These are phyloP conservation scores for Teratosphaeria pseudoeucalypti DNA, from an alignment of 2,329 filamentous ascomycete species.

Conservation along the genomic window DNA sequence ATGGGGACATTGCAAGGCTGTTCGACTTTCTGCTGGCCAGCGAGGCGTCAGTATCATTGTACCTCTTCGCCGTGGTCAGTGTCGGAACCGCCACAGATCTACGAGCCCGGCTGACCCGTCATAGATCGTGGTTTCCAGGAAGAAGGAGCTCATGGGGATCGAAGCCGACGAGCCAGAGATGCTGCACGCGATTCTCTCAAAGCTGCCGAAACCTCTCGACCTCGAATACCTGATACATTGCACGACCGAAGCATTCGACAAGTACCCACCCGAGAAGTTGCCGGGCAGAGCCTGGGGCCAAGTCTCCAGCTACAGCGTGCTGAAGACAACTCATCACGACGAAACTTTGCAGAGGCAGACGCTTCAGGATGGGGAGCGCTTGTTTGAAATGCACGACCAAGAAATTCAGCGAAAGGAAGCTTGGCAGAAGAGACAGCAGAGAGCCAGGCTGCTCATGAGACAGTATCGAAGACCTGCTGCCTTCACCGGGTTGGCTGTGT, in stretches of 20 bases:
- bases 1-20: constrained; percentile 75
- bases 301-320: constrained; percentile 66
- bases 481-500: constrained; percentile 43
- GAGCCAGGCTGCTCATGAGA: constrained; percentile 38
- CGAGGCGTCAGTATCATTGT: constrained; percentile 80
- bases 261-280: constrained; percentile 62
- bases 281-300: constrained; percentile 53
- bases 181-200: constrained; percentile 78
- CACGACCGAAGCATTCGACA: constrained; percentile 53
- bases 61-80: constrained; percentile 64
- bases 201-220: constrained; percentile 70
- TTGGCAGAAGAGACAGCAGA: constrained; percentile 38
- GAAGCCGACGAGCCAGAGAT: constrained; percentile 78
- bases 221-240: constrained; percentile 65
- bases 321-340: constrained; percentile 65
- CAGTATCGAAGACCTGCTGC: constrained; percentile 55
- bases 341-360: constrained; percentile 44
- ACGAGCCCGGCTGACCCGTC: not conserved
- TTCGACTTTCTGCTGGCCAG: constrained; percentile 86
- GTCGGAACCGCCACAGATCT: constrained; percentile 3
- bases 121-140: constrained; percentile 67
- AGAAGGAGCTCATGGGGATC: constrained; percentile 77
- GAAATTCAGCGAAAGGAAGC: constrained; percentile 60
- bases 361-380: constrained; percentile 53
- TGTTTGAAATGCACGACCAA: constrained; percentile 60